phyloP scores from a whole-genome alignment of 208 protist species.

The Trypanosoma cruzi region DNA sequence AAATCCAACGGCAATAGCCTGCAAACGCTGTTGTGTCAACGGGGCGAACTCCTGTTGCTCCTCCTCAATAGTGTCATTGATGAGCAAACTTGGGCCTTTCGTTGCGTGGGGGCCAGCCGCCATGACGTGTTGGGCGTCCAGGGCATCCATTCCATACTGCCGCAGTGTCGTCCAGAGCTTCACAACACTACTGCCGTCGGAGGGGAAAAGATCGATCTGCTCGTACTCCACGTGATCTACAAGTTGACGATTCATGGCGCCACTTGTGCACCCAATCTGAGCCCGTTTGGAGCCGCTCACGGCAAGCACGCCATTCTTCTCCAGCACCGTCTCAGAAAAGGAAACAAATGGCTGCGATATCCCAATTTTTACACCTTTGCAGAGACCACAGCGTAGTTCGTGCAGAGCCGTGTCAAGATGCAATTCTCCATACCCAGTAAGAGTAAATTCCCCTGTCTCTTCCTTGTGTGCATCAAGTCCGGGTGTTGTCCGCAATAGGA shows the following conservation, averaged over 20 bases:
- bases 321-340: slow-evolving; percentile 98
- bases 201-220: slow-evolving; percentile 47
- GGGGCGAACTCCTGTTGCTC: slow-evolving; percentile 24
- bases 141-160: slow-evolving; percentile 96
- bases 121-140: slow-evolving; percentile 95
- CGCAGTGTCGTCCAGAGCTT: slow-evolving; percentile 59
- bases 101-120: slow-evolving; percentile 91
- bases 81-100: slow-evolving; percentile 95
- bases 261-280: slow-evolving; percentile 54
- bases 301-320: slow-evolving; percentile 80
- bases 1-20: slow-evolving; percentile 89
- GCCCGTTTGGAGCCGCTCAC: slow-evolving; percentile 50
- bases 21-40: slow-evolving; percentile 90
- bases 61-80: slow-evolving; percentile 97
- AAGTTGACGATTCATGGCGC: slow-evolving; percentile 39
- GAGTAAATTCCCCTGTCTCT: slow-evolving; percentile 98
- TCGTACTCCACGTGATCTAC: slow-evolving; percentile 55
- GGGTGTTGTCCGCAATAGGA: slow-evolving; percentile 93
- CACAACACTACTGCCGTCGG: slow-evolving; percentile 9
- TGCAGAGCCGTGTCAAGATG: slow-evolving; percentile 98
- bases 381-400: slow-evolving; percentile 93
- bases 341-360: slow-evolving; percentile 96
- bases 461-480: slow-evolving; percentile 93
- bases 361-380: slow-evolving; percentile 51
- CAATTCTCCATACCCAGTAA: slow-evolving; percentile 98